phyloP scores from a whole-genome alignment of 2,329 filamentous ascomycete genomes.

The Coleophoma eucalyptorum region DNA sequence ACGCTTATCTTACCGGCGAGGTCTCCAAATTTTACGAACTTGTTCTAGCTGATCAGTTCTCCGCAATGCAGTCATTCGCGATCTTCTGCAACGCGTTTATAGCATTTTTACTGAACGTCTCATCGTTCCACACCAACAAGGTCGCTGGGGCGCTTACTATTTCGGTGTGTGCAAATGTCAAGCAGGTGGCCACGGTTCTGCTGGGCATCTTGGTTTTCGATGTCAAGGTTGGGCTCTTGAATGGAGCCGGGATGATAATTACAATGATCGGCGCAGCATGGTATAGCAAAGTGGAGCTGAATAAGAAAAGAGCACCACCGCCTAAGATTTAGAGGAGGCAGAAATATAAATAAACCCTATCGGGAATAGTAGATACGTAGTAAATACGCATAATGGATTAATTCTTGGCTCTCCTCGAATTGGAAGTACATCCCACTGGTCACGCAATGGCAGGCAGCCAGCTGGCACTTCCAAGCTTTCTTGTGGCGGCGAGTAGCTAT shows the following conservation, averaged over 20 bases:
- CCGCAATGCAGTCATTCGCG: conserved; percentile 31
- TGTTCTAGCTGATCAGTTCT: conserved; percentile 25
- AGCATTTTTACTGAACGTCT: conserved; percentile 52
- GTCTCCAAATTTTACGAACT: conserved; percentile 24
- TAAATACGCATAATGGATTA: too few species aligned
- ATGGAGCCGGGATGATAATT: conserved; percentile 52
- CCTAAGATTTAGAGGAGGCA: too few species aligned
- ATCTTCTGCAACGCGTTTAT: conserved; percentile 48
- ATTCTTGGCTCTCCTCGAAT: too few species aligned
- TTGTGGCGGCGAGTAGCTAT: too few species aligned
- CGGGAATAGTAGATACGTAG: too few species aligned
- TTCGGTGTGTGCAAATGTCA: conserved; percentile 56
- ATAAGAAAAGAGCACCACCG: not conserved
- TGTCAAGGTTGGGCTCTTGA: conserved; percentile 32
- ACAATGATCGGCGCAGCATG: conserved; percentile 52
- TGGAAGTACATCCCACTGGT: too few species aligned
- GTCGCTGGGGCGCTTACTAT: conserved; percentile 54
- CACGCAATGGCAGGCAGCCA: too few species aligned
- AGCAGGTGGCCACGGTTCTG: conserved; percentile 52
- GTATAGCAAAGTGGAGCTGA: conserved; percentile 53
- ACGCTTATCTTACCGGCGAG: conserved; percentile 50
- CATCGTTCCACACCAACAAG: conserved; percentile 56
- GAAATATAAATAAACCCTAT: too few species aligned
- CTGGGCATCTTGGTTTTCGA: conserved; percentile 39
- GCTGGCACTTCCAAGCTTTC: too few species aligned